Evolutionary conservation across 2,329 filamentous ascomycete genomes (phyloP), one percentile per base, ranked within the genome.

Genomic region (Stachybotrys elegans): DNA sequence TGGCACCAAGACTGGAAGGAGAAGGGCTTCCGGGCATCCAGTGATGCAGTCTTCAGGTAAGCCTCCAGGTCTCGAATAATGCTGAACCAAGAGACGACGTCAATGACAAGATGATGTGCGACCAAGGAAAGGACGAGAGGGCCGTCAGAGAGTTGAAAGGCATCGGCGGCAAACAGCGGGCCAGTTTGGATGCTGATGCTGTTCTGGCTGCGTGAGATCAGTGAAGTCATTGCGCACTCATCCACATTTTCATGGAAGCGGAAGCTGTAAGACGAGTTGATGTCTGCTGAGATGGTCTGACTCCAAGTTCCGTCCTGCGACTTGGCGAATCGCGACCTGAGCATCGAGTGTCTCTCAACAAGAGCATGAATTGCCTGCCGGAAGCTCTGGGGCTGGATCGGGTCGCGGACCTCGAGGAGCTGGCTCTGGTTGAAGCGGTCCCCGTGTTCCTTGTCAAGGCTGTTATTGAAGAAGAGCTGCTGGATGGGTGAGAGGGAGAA

Each of bases 371-470:
- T 27, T 1, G 61, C 61, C 1, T 47, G 12, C 5, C 45, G 17
- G 5, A 67, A 31, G 0, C 27, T 46, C 0, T 22, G 16, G 4
- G 13, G 12, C 1, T 52, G 40, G 0, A 66, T 17, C 1, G 12
- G 6, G 4, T 23, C 13, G 1, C 17, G 54, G 7, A 72, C 38
- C 1, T 57, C 57, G 5, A 74, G 50, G 1, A 65, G 59, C 34
- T 69, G 70, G 9, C 65, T 72, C 46, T 74, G 71, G 43, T 73
- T 72, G 56, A 70, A 71, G 20, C 66, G 65, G 16, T 66, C 55
- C 4, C 61, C 62, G 2, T 32, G 27, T 2, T 45, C 40, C 5
- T 45, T 47, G 17, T 64, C 51, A 0, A 5, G 43, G 48, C 17
- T 63, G 49, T 44, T 68, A 34, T 40, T 62, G 44, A 73, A 70